Base-by-base conservation (phyloP, 2,329 filamentous ascomycete genomes). In the Colletotrichum melonis region DNA sequence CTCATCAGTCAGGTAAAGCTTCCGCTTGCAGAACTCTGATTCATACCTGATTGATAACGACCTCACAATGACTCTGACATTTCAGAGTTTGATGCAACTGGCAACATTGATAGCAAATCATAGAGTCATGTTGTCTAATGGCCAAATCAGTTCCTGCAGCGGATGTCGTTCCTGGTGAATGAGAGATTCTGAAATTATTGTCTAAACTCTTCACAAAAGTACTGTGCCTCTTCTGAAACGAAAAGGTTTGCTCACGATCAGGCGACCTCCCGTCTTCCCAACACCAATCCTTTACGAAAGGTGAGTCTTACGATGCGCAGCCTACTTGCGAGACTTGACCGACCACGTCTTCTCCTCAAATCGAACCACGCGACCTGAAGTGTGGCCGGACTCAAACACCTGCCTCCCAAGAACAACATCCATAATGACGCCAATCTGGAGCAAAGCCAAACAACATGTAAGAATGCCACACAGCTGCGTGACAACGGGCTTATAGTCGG, bases 381-480 rank as follows among this genome's bases (percentile, higher is more conserved):
- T 12, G 32, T 49, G 42, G 8, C 9, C 19, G 9, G 42, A 2
- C 4, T 49, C 42, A 49, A 49, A n/a, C 19, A 22, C 42, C 42
- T 49, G 42, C 19, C 42, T 49, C n/a, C 12, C 22, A 19, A 68
- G 22, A 30, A 63, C 19, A 5, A 22, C 4, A 8, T 65, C 60
- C 35, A 69, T 65, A 28, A 57, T 58, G 4, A 65, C 60, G 3
- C 59, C 67, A 3, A 19, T 32, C 9, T 65, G 67, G 12, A 58
- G 9, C 4, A 65, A 9, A 19, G 67, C 67, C n/a, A 69, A n/a
- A 26, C 4, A 42, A 35, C 67, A 65, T 2, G 67, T 69, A 19
- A 49, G 4, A 1, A 59, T 5, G 7, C 67, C 67, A 3, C 38
- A 69, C 9, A 32, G 1, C 60, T 69, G 67, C 0, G 60, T 69